phyloP scores from a whole-genome alignment of 2,329 filamentous ascomycete genomes.

The Didymella pinodella region DNA sequence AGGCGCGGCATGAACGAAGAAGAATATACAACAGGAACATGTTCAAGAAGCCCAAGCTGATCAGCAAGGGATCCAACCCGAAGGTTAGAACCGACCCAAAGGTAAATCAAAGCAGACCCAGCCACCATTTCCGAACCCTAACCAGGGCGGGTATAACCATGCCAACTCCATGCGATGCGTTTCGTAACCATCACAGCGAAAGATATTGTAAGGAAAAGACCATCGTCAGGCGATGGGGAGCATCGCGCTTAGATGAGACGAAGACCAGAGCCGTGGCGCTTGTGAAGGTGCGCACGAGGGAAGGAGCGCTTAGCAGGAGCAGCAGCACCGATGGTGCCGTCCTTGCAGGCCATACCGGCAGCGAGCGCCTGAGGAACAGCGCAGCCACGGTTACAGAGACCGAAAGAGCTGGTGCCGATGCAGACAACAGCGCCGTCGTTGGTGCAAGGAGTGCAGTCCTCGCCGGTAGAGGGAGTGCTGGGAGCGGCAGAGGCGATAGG shows the following conservation, averaged over 20 bases:
- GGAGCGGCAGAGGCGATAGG: slow-evolving; percentile 9
- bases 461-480: slow-evolving; percentile 18
- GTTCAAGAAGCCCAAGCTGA: slow-evolving; percentile 15
- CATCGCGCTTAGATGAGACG: slow-evolving; percentile 30
- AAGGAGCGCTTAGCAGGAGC: slow-evolving; percentile 33
- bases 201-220: slow-evolving; percentile 14
- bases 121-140: slow-evolving; percentile 22
- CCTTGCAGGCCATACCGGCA: slow-evolving; percentile 52
- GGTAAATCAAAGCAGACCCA: slow-evolving; percentile 31
- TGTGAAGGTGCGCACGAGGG: slow-evolving; percentile 42
- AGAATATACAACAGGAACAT: slow-evolving; percentile 19
- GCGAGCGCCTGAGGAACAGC: slow-evolving; percentile 53
- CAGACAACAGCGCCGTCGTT: slow-evolving; percentile 55
- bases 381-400: slow-evolving; percentile 55
- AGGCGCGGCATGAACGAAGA: slow-evolving; percentile 21
- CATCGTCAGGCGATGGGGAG: slow-evolving; percentile 8
- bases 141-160: slow-evolving; percentile 24
- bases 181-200: slow-evolving; percentile 20
- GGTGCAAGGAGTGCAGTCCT: slow-evolving; percentile 48
- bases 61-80: slow-evolving; percentile 12
- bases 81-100: slow-evolving; percentile 23
- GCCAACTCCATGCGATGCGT: slow-evolving; percentile 38
- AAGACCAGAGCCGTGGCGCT: slow-evolving; percentile 36
- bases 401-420: slow-evolving; percentile 53
- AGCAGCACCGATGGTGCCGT: slow-evolving; percentile 37